Percentiles rank a stretch among this genome's conserved stretches.
Conservation (phyloP, 345 rosid genomes). For the Kandelia obovata region DNA sequence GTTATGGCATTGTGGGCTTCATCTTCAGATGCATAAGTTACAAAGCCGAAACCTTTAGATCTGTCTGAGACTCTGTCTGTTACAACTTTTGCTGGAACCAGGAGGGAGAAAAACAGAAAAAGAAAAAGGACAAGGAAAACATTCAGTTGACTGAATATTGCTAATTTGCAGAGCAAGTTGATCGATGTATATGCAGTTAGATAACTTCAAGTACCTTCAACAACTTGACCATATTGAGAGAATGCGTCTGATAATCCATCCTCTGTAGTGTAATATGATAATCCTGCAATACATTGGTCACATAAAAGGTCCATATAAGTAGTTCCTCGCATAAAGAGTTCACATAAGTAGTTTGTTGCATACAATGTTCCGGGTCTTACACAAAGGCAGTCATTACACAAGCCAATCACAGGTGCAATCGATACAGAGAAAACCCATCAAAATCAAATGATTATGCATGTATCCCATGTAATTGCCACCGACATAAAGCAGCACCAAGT, state of each 20-base stretch:
- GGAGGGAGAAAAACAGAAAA: neutral
- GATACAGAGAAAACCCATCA: too few relatives aligned
- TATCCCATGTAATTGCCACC: too few relatives aligned
- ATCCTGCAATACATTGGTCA: constrained; percentile 37
- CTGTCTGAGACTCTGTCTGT: constrained; percentile 59
- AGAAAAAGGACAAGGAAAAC: neutral
- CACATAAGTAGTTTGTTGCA: neutral
- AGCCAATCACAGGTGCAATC: too few relatives aligned
- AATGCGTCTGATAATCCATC: constrained; percentile 65
- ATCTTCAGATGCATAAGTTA: constrained; percentile 71
- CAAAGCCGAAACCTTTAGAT: constrained; percentile 85
- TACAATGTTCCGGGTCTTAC: too few relatives aligned
- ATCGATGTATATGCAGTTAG: neutral
- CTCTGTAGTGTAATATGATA: constrained; percentile 67
- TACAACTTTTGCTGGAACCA: constrained; percentile 51
- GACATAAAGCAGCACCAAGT: too few relatives aligned
- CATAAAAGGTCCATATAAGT: neutral
- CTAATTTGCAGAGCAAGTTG: neutral
- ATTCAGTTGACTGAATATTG: neutral
- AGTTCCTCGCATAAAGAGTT: neutral
- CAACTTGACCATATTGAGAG: constrained; percentile 77
- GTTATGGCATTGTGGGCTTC: constrained; percentile 63
- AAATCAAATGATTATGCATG: too few relatives aligned
- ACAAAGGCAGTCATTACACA: too few relatives aligned
- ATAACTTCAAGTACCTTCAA: constrained; percentile 51